phyloP scores from a whole-genome alignment of 495 filamentous ascomycete species.

The Schizothecium vesticola region DNA sequence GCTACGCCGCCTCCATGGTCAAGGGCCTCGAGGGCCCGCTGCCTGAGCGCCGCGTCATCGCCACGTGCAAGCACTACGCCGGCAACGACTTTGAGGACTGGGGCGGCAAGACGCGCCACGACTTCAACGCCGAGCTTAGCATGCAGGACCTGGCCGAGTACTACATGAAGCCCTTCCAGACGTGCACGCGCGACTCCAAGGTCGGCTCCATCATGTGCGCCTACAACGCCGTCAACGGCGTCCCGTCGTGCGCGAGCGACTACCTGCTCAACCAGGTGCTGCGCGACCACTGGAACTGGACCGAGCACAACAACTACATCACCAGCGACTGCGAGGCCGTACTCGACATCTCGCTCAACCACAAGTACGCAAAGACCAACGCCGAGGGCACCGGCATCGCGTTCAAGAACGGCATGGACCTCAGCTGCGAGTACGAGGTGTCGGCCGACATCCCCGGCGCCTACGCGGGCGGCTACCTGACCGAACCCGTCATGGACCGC shows the following conservation, averaged over 20 bases:
- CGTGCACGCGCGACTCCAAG: conserved; percentile 40
- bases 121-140: conserved; percentile 38
- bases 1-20: conserved; percentile 37
- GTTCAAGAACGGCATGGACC: conserved; percentile 19
- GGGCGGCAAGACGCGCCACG: conserved; percentile 26
- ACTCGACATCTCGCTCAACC: conserved; percentile 12
- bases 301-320: conserved; percentile 38
- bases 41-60: conserved; percentile 14
- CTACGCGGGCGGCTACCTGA: conserved; percentile 13
- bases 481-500: conserved; percentile 15
- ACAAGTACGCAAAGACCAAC: conserved; percentile 20
- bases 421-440: conserved; percentile 12
- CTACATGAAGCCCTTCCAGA: conserved; percentile 44
- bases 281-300: conserved; percentile 44
- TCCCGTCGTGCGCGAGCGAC: conserved; percentile 38
- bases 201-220: conserved; percentile 47
- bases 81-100: conserved; percentile 55
- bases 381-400: conserved; percentile 21
- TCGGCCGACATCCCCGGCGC: conserved; percentile 23
- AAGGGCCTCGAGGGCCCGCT: conserved; percentile 21
- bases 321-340: conserved; percentile 44
- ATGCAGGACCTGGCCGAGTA: conserved; percentile 45
- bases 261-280: conserved; percentile 41
- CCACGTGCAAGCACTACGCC: conserved; percentile 42
- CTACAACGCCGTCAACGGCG: conserved; percentile 45